phyloP scores from a whole-genome alignment of 106 monocot genomes.

The Triglochin maritima region DNA sequence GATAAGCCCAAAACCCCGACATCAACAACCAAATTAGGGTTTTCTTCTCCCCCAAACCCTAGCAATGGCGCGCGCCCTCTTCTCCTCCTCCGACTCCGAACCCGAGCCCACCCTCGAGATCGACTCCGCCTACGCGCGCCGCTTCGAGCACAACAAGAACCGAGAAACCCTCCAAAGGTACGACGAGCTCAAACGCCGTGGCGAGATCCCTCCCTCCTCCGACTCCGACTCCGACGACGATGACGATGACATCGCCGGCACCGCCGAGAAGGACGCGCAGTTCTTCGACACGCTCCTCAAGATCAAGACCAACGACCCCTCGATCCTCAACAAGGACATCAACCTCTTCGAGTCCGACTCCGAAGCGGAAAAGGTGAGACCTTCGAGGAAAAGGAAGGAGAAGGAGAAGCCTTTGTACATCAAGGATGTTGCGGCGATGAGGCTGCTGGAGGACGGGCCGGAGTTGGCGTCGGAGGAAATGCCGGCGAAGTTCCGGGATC shows the following conservation, averaged over 20 bases:
- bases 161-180: slow-evolving; percentile 60
- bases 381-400: slow-evolving; percentile 31
- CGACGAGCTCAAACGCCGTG: slow-evolving; percentile 43
- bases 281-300: slow-evolving; percentile 49
- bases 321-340: slow-evolving; percentile 32
- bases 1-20: too few relatives aligned
- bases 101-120: slow-evolving; percentile 51
- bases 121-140: slow-evolving; percentile 61
- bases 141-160: slow-evolving; percentile 89
- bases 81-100: slow-evolving; percentile 25
- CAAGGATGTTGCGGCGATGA: slow-evolving; percentile 68
- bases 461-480: slow-evolving; percentile 29
- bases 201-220: slow-evolving; percentile 31
- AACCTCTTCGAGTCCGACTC: slow-evolving; percentile 46
- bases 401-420: slow-evolving; percentile 78
- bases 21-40: background rate
- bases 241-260: slow-evolving; percentile 10
- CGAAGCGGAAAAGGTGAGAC: slow-evolving; percentile 21
- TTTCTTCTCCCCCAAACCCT: background rate
- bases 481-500: slow-evolving; percentile 2
- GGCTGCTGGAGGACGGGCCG: slow-evolving; percentile 69
- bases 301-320: slow-evolving; percentile 56
- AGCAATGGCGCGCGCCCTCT: slow-evolving; percentile 17
- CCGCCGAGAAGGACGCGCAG: slow-evolving; percentile 31
- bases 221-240: slow-evolving; percentile 22